Evolutionary conservation across 2,329 filamentous ascomycete genomes (phyloP).

Genomic region (Alternaria incomplexa): DNA sequence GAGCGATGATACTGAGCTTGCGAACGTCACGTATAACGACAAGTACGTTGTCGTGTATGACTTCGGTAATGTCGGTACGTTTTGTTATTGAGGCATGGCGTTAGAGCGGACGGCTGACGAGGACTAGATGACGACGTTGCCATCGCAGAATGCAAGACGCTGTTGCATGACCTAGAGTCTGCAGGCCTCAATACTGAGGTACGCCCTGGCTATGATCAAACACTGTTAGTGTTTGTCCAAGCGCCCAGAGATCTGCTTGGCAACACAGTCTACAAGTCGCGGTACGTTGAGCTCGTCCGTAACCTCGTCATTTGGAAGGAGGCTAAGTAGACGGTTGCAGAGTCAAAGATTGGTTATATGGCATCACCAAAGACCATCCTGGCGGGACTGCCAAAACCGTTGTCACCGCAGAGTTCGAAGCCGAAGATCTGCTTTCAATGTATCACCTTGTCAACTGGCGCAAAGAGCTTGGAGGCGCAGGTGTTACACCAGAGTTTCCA

Average conservation of each 20-base stretch:
- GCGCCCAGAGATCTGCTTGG: conserved; percentile 38
- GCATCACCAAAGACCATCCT: conserved; percentile 70
- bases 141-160: conserved; percentile 24
- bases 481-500: conserved; percentile 71
- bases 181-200: conserved; percentile 43
- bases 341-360: conserved; percentile 84
- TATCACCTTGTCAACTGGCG: conserved; percentile 79
- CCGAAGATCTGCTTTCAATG: conserved; percentile 77
- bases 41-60: conserved; percentile 44
- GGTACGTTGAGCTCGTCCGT: conserved; percentile 17
- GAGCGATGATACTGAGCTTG: conserved; percentile 31
- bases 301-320: neutral
- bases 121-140: conserved; percentile 25
- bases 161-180: conserved; percentile 33
- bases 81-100: neutral
- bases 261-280: conserved; percentile 39
- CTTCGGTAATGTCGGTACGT: conserved; percentile 35
- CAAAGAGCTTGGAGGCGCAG: conserved; percentile 76
- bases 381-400: conserved; percentile 44
- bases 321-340: conserved; percentile 48
- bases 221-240: conserved; percentile 40
- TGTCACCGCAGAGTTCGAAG: conserved; percentile 72
- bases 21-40: conserved; percentile 37
- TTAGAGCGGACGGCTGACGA: neutral
- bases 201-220: conserved; percentile 36